Evolutionary conservation across 2,329 filamentous ascomycete genomes (phyloP).

Genomic region (Fusarium begoniae): DNA sequence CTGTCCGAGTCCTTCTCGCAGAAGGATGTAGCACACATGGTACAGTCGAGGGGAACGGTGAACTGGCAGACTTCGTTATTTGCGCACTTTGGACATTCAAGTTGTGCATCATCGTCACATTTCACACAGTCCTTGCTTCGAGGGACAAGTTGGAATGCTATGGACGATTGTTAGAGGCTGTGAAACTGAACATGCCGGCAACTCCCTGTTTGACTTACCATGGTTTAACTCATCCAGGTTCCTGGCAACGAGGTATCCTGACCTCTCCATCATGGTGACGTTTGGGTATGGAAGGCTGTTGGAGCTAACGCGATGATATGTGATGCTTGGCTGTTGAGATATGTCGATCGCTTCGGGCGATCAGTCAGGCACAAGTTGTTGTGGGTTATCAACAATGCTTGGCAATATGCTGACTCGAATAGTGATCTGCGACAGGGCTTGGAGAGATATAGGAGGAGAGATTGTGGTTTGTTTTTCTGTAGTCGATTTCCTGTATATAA

Average conservation of each 20-base stretch:
- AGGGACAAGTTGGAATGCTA: slow-evolving; percentile 49
- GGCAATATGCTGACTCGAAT: slow-evolving; percentile 18
- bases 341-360: slow-evolving; percentile 41
- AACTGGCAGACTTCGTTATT: slow-evolving; percentile 56
- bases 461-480: background rate
- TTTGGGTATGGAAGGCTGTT: background rate
- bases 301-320: slow-evolving; percentile 3
- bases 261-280: slow-evolving; percentile 38
- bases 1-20: slow-evolving; percentile 49
- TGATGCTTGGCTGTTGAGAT: slow-evolving; percentile 16
- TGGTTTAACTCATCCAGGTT: slow-evolving; percentile 45
- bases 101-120: slow-evolving; percentile 54
- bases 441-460: slow-evolving; percentile 3
- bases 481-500: background rate
- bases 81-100: slow-evolving; percentile 57
- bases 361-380: slow-evolving; percentile 24
- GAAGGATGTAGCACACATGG: slow-evolving; percentile 57
- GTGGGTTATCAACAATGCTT: slow-evolving; percentile 21
- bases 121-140: slow-evolving; percentile 56
- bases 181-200: background rate
- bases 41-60: slow-evolving; percentile 56
- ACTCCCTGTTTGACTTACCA: slow-evolving; percentile 38
- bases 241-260: slow-evolving; percentile 37
- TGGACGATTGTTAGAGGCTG: slow-evolving; percentile 14
- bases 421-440: slow-evolving; percentile 17